Conservation (phyloP, 23 red algal genomes). For the Agarophyton chilense region DNA sequence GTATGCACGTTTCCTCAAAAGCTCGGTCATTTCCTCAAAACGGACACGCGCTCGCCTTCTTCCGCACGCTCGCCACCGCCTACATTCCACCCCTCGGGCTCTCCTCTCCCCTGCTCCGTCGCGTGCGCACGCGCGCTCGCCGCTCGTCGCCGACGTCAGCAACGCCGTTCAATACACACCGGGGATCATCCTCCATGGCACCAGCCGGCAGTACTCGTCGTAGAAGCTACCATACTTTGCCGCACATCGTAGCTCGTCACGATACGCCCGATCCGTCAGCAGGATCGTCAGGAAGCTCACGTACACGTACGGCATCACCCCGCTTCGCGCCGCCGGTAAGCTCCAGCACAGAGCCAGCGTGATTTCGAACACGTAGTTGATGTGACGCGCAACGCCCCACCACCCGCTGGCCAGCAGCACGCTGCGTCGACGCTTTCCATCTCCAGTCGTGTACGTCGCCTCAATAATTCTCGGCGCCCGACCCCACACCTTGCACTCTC, state of each 20-base stretch:
- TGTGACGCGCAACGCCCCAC: constrained; percentile 93
- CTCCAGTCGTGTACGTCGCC: constrained; percentile 72
- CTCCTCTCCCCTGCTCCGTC: too few relatives aligned
- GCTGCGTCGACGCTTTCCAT: constrained; percentile 63
- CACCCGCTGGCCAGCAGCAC: constrained; percentile 90
- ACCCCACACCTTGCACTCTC: constrained; percentile 68
- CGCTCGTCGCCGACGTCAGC: not conserved
- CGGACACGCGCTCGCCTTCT: too few relatives aligned
- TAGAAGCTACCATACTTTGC: constrained; percentile 83
- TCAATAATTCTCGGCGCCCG: constrained; percentile 37
- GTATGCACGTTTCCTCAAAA: too few relatives aligned
- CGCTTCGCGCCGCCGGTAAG: constrained; percentile 66
- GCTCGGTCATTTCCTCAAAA: too few relatives aligned
- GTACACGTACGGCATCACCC: constrained; percentile 84
- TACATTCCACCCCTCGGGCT: too few relatives aligned
- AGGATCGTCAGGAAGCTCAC: constrained; percentile 92
- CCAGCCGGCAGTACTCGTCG: constrained; percentile 86
- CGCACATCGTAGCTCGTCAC: constrained; percentile 88
- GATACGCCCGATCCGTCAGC: constrained; percentile 84
- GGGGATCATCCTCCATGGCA: constrained; percentile 80
- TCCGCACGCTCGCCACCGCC: too few relatives aligned
- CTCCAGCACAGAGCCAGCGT: constrained; percentile 80
- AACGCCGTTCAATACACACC: constrained; percentile 55
- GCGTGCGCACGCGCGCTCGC: too few relatives aligned
- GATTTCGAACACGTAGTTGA: constrained; percentile 96